Evolutionary conservation across 1,284 basidiomycete species (phyloP).

Genomic region (Pyrrhoderma noxium): DNA sequence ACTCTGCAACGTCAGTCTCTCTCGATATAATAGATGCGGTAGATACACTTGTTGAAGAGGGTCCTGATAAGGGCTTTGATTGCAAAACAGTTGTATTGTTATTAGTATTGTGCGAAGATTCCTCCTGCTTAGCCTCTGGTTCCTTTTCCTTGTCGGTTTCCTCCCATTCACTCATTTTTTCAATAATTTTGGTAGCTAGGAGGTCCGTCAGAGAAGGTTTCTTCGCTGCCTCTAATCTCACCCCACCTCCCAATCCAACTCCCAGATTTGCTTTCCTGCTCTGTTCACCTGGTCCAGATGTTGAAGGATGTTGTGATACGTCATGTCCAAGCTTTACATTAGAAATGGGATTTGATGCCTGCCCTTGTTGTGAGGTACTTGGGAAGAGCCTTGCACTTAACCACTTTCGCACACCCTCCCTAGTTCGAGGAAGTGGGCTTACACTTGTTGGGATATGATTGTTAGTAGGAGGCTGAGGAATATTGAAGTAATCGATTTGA

Average conservation of each 20-base stretch:
- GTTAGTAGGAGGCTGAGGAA: conserved; percentile 25
- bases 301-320: too few relatives aligned
- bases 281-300: neutral
- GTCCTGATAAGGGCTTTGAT: neutral
- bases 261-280: too few relatives aligned
- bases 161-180: conserved; percentile 55
- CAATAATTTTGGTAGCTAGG: conserved; percentile 47
- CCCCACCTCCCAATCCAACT: conserved; percentile 21
- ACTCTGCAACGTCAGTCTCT: conserved; percentile 11
- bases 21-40: conserved; percentile 9
- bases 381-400: conserved; percentile 39
- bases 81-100: neutral
- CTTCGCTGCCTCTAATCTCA: conserved; percentile 32
- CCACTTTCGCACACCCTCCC: conserved; percentile 73
- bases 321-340: neutral
- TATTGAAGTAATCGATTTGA: conserved; percentile 42
- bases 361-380: conserved; percentile 14
- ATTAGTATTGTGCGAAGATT: neutral
- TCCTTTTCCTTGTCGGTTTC: conserved; percentile 36
- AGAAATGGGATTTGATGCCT: neutral
- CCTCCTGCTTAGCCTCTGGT: neutral
- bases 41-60: conserved; percentile 5
- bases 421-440: conserved; percentile 54
- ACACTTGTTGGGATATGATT: conserved; percentile 27
- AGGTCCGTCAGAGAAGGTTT: conserved; percentile 62